phyloP scores from a whole-genome alignment of 192 early-diverging fungal species.

The Kappamyces sp. region DNA sequence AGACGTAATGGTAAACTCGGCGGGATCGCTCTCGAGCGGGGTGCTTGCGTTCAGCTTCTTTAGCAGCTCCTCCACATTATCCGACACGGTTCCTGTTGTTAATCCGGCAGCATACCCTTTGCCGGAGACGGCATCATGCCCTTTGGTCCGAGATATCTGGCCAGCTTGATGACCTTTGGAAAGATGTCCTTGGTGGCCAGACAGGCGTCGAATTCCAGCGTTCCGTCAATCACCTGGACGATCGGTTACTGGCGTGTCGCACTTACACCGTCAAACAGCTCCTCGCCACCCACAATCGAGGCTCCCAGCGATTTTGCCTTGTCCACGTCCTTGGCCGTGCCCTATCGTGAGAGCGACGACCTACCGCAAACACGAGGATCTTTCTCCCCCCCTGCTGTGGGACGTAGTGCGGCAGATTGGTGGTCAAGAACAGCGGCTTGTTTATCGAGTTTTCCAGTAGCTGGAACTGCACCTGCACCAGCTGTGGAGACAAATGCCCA shows the following conservation, averaged over 20 bases:
- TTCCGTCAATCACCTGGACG: constrained; percentile 36
- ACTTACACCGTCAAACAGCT: constrained; percentile 64
- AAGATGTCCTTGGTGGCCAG: constrained; percentile 85
- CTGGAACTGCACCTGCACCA: constrained; percentile 7
- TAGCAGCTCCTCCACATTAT: constrained; percentile 6
- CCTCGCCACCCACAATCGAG: constrained; percentile 76
- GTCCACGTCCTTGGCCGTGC: constrained; percentile 65
- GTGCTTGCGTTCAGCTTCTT: not conserved
- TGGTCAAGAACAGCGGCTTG: not conserved
- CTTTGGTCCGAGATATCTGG: constrained; percentile 83
- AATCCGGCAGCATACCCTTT: constrained; percentile 23
- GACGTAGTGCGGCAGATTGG: not conserved
- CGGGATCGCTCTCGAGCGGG: not conserved
- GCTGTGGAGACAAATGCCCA: not conserved
- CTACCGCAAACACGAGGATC: not conserved
- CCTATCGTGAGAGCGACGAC: not conserved
- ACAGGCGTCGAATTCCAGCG: constrained; percentile 75
- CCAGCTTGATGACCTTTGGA: constrained; percentile 81
- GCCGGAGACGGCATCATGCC: constrained; percentile 88
- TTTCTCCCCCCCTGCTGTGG: constrained; percentile 2
- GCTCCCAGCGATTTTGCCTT: constrained; percentile 77
- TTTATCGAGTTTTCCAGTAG: not conserved
- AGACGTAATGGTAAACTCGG: not conserved
- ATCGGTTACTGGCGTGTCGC: not conserved
- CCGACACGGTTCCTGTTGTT: constrained; percentile 13